Evolutionary conservation across 225 moss, liverwort and hornwort genomes (phyloP).

Genomic region (Bryoerythrophyllum caledonicum): DNA sequence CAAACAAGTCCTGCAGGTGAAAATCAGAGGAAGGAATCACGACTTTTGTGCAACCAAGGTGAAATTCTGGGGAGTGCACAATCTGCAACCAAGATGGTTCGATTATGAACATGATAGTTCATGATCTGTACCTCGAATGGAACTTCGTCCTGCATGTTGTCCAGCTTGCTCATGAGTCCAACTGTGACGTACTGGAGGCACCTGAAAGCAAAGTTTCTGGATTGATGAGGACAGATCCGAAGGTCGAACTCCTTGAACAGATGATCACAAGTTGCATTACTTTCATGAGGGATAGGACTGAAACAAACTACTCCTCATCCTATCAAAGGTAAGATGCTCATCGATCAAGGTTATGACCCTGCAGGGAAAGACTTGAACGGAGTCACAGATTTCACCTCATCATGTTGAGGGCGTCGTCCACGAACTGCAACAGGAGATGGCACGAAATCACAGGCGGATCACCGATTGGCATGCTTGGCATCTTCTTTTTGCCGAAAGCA

Average conservation of each 20-base stretch:
- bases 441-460: constrained; percentile 39
- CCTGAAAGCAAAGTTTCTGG: constrained; percentile 30
- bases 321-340: background rate
- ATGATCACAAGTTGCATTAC: background rate
- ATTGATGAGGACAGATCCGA: background rate
- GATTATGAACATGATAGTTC: no score
- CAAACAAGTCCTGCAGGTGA: constrained; percentile 36
- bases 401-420: constrained; percentile 48
- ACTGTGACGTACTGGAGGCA: constrained; percentile 42
- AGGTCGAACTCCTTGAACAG: background rate
- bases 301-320: background rate
- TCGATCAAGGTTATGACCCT: background rate
- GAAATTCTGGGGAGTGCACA: background rate
- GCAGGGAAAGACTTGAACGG: background rate
- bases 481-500: background rate
- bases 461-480: background rate
- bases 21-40: background rate
- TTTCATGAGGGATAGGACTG: background rate
- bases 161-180: constrained; percentile 35
- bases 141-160: constrained; percentile 18
- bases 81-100: no score
- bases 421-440: constrained; percentile 34
- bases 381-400: constrained; percentile 20
- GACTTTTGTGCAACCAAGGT: no score
- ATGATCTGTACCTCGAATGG: constrained; percentile 27